A percentile compares a stretch with the other conserved stretches of the same genome.
phyloP scores from a whole-genome alignment of 1,284 basidiomycete genomes.

The Limonomyces culmigenus region DNA sequence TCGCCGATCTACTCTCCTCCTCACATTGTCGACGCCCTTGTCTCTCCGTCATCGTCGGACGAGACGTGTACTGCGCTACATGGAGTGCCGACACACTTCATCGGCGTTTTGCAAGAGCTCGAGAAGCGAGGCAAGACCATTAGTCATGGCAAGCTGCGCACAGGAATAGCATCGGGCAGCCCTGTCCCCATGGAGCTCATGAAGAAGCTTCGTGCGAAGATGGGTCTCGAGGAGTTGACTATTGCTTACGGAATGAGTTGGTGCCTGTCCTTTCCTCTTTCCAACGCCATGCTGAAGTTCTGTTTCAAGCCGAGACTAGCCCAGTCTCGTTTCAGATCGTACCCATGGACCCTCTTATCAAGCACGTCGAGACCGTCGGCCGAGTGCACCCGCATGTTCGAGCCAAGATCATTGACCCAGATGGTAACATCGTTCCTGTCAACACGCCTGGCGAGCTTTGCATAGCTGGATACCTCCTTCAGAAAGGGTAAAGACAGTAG shows the following conservation, averaged over 20 bases:
- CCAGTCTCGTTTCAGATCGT: constrained; percentile 73
- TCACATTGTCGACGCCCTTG: constrained; percentile 50
- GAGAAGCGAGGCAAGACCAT: constrained; percentile 32
- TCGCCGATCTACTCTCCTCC: constrained; percentile 47
- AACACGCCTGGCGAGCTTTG: constrained; percentile 59
- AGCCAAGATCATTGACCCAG: constrained; percentile 50
- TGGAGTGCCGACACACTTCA: constrained; percentile 75
- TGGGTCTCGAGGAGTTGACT: constrained; percentile 57
- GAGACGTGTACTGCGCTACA: constrained; percentile 67
- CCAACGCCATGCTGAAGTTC: not conserved
- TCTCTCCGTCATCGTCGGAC: constrained; percentile 13
- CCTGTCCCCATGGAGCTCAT: constrained; percentile 68
- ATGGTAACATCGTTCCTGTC: constrained; percentile 48
- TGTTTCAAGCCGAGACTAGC: constrained; percentile 23
- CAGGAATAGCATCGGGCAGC: constrained; percentile 68
- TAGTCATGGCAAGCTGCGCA: constrained; percentile 37
- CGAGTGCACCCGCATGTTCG: constrained; percentile 58
- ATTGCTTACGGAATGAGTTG: constrained; percentile 74
- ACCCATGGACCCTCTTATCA: constrained; percentile 45
- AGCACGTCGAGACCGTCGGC: constrained; percentile 71
- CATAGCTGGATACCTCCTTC: constrained; percentile 59
- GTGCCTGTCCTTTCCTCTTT: constrained; percentile 11
- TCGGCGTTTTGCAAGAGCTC: constrained; percentile 54
- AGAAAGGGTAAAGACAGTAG: constrained; percentile 42
- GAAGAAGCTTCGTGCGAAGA: constrained; percentile 44